Conservation (phyloP, 345 rosid genomes). For the Conringia planisiliqua region DNA sequence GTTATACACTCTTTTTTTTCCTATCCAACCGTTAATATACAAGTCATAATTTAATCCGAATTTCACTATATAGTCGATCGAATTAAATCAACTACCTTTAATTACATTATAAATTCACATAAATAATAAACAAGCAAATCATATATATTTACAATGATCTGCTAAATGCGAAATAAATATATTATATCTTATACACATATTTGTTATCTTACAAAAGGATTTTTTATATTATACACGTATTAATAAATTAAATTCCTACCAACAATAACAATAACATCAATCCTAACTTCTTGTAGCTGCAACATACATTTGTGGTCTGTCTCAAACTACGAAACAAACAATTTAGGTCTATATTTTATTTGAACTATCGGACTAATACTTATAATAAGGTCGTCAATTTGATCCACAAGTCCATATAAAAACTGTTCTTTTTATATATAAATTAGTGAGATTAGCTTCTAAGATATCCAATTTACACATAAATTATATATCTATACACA, state of each 20-base stretch:
- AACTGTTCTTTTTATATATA: neutral
- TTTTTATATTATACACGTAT: neutral
- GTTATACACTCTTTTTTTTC: neutral
- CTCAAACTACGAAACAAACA: constrained; percentile 31
- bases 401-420: constrained; percentile 17
- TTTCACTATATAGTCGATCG: neutral
- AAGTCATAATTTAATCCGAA: neutral
- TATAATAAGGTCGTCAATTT: constrained; percentile 19
- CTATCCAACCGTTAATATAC: neutral
- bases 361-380: neutral
- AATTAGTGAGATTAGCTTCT: constrained; percentile 22
- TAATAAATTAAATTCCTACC: constrained; percentile 3
- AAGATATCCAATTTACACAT: constrained; percentile 25
- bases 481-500: neutral
- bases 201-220: neutral
- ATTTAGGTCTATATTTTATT: constrained; percentile 14
- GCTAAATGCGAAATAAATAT: neutral
- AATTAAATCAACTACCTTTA: neutral
- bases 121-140: neutral
- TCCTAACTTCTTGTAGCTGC: constrained; percentile 23
- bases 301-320: constrained; percentile 19
- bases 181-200: neutral
- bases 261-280: constrained; percentile 25
- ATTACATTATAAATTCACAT: neutral
- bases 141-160: neutral